Base-by-base conservation (phyloP, 352 stramenopile genomes). In the Globisporangium polare region DNA sequence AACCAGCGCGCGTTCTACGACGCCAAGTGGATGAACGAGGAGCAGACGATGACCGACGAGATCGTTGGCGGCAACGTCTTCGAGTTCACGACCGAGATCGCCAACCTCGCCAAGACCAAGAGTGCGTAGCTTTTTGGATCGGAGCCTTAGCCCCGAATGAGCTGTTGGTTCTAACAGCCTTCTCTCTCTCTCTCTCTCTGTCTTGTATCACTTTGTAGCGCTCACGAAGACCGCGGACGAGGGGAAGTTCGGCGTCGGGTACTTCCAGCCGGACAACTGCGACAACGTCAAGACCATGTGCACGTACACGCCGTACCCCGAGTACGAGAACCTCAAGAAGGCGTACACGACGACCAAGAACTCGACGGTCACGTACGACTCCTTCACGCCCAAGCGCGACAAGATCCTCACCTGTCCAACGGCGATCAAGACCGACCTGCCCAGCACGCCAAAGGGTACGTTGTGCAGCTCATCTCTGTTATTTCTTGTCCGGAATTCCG, bases 11-110 rank as follows among this genome's bases (percentile, higher is more conserved):
- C 60, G 18, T 90, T 88, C 63, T 66, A 68, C 24, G 78, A 90
- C 53, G 78, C 80, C 17, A 84, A 84, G 53, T 90, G 81, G 80
- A 90, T 93, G 80, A 90, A 90, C 62, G 72, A 82, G 26, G 81
- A 90, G 65, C 65, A 73, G 35, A 75, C 79, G 6, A 88, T 92
- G 81, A 89, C 68, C 0, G 58, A 72, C 29, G 74, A 87, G 51
- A 77, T 91, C 43, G 71, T 89, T 1, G 81, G 81, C 26, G 81
- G 83, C 60, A 89, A 88, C 66, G 81, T 88, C 33, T 93, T 91
- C 49, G 81, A 91, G 66, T 93, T 88, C 63, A 77, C 72, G 12
- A 87, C 74, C 5, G 81, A 89, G 54, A 66, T 86, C 35, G 67
- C 72, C 57, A 90, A 94, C 51, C 60, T 88, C 24, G 69, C 68